phyloP scores from a whole-genome alignment of 768 basidiomycete species.

The Psilocybe tampanensis region DNA sequence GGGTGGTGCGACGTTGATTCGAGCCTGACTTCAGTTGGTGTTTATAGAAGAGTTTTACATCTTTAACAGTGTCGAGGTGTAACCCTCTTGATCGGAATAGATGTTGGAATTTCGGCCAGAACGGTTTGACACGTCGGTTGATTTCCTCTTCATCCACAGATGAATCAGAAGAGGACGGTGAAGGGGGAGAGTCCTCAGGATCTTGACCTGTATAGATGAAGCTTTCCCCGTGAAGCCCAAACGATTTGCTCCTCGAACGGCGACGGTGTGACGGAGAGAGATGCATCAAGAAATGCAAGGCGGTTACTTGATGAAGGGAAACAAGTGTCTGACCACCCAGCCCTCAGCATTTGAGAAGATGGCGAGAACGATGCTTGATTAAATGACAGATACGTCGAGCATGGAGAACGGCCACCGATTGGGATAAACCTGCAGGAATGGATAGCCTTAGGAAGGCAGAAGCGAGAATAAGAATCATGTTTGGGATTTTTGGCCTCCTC shows the following conservation, averaged over 20 bases:
- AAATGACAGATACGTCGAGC: slow-evolving; percentile 16
- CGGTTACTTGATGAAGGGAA: not conserved
- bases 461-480: slow-evolving; percentile 28
- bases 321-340: not conserved
- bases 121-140: slow-evolving; percentile 60
- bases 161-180: slow-evolving; percentile 48
- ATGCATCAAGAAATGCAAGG: slow-evolving; percentile 1
- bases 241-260: slow-evolving; percentile 9
- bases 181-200: slow-evolving; percentile 29
- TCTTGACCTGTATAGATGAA: slow-evolving; percentile 1
- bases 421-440: slow-evolving; percentile 27
- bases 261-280: slow-evolving; percentile 2
- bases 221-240: slow-evolving; percentile 5
- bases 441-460: slow-evolving; percentile 30
- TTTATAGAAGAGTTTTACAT: slow-evolving; percentile 63
- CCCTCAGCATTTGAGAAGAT: slow-evolving; percentile 15
- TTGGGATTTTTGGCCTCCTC: slow-evolving; percentile 33
- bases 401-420: slow-evolving; percentile 20
- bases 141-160: slow-evolving; percentile 61
- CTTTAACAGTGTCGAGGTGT: slow-evolving; percentile 67
- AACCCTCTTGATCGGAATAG: slow-evolving; percentile 54
- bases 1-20: slow-evolving; percentile 14
- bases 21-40: slow-evolving; percentile 17
- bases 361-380: slow-evolving; percentile 9
- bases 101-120: slow-evolving; percentile 59